A percentile compares a stretch with the other conserved stretches of the same genome.
phyloP scores from a whole-genome alignment of 352 stramenopile genomes.

The Globisporangium camurandrum region DNA sequence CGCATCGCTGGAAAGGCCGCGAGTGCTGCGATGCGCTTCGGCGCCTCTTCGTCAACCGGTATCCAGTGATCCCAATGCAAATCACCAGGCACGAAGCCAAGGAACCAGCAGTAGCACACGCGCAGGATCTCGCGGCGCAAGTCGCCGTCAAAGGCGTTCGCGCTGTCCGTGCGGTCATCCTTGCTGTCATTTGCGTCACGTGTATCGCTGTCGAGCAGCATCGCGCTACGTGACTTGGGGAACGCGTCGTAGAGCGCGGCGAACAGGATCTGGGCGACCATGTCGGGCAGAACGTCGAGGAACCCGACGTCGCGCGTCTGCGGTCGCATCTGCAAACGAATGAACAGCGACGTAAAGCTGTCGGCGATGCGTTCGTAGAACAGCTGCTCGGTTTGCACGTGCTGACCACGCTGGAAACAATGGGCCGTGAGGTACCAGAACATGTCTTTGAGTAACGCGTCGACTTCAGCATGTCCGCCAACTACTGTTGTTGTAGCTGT shows the following conservation, averaged over 20 bases:
- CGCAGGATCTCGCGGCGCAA: conserved; percentile 33
- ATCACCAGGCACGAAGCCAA: conserved; percentile 45
- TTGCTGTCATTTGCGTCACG: no score
- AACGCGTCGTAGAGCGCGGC: conserved; percentile 63
- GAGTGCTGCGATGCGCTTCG: conserved; percentile 47
- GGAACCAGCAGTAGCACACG: conserved; percentile 56
- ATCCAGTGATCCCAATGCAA: conserved; percentile 48
- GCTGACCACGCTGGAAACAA: conserved; percentile 44
- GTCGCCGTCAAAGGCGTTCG: conserved; percentile 19
- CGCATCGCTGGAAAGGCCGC: conserved; percentile 59
- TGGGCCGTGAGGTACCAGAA: conserved; percentile 66
- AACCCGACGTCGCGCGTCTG: conserved; percentile 40
- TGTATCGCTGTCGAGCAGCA: conserved; percentile 20
- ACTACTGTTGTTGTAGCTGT: not conserved
- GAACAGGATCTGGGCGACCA: conserved; percentile 58
- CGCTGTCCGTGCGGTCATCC: no score
- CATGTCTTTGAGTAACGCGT: conserved; percentile 60
- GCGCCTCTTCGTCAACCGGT: conserved; percentile 41
- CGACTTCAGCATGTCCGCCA: conserved; percentile 17
- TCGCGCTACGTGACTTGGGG: conserved; percentile 45
- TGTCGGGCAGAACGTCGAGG: conserved; percentile 45
- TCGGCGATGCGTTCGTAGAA: conserved; percentile 65
- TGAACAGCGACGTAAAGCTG: conserved; percentile 58
- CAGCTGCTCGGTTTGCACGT: conserved; percentile 25
- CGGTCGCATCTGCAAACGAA: conserved; percentile 47